These are phyloP conservation scores for Colletotrichum liaoningense DNA, from an alignment of 2,329 filamentous ascomycete species.

Conservation along the genomic window DNA sequence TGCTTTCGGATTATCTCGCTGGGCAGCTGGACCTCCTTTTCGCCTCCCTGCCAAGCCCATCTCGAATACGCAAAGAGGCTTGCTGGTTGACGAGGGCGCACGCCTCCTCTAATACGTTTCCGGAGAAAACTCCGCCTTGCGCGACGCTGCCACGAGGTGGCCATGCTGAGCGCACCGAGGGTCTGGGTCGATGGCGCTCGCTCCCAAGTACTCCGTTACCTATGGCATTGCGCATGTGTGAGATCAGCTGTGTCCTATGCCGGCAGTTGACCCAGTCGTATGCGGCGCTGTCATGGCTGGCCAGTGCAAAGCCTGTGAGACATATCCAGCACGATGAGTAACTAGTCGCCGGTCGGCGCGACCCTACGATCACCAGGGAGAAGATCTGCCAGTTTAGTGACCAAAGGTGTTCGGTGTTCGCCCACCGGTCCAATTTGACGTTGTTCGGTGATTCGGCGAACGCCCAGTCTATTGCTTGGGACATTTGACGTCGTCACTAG, in stretches of 20 bases:
- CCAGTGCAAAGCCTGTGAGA: background rate
- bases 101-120: constrained; percentile 11
- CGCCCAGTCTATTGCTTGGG: background rate
- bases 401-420: background rate
- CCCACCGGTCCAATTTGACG: background rate
- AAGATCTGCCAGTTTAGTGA: constrained; percentile 7
- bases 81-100: constrained; percentile 15
- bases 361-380: constrained; percentile 3
- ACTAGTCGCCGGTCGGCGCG: background rate
- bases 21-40: background rate
- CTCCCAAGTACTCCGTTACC: background rate
- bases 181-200: background rate
- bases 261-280: constrained; percentile 2
- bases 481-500: background rate
- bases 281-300: background rate
- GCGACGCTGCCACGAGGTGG: constrained; percentile 29
- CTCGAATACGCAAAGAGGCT: constrained; percentile 6
- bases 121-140: constrained; percentile 6
- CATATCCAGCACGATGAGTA: background rate
- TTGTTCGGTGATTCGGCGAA: background rate
- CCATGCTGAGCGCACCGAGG: constrained; percentile 26
- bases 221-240: background rate
- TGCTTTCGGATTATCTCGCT: constrained; percentile 3
- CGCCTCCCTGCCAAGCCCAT: background rate
- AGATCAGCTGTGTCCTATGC: constrained; percentile 8